Evolutionary conservation across 495 filamentous ascomycete species (phyloP).

Genomic region (Saxophila tyrrhenica): DNA sequence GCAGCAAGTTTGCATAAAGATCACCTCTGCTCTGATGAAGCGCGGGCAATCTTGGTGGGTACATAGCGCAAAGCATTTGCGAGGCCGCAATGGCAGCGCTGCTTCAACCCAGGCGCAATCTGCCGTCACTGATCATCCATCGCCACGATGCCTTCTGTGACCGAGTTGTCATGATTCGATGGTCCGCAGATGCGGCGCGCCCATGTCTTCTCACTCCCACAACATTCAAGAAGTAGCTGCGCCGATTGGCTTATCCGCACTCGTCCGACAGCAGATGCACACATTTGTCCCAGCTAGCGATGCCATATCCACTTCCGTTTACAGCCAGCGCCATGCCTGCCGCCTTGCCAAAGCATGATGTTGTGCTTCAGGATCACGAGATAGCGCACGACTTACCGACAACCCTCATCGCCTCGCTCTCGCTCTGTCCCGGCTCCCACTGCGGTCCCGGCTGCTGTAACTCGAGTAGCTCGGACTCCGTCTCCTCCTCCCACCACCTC

Average conservation of each 20-base stretch:
- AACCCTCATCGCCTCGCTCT: constrained; percentile 17
- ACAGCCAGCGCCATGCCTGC: no score
- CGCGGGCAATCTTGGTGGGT: neutral
- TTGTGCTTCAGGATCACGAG: neutral
- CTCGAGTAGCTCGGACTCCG: constrained; percentile 50
- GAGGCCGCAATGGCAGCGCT: neutral
- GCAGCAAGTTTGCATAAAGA: neutral
- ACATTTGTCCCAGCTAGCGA: no score
- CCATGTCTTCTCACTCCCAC: no score
- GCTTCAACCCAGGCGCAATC: no score
- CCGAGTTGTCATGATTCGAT: no score
- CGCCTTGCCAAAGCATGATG: neutral
- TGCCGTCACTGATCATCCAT: no score
- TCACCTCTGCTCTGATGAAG: neutral
- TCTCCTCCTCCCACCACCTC: constrained; percentile 30
- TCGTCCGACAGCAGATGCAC: no score
- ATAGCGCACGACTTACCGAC: neutral
- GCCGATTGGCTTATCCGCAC: no score
- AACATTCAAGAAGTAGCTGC: no score
- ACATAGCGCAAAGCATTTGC: neutral
- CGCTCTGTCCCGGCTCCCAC: constrained; percentile 24
- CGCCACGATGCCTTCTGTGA: no score
- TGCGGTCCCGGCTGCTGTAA: constrained; percentile 42
- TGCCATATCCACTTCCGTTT: no score
- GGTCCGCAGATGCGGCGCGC: no score